A percentile compares a stretch with the other conserved stretches of the same genome.
Evolutionary conservation across 2,329 filamentous ascomycete genomes (phyloP).

Genomic region (Fusarium illudens): DNA sequence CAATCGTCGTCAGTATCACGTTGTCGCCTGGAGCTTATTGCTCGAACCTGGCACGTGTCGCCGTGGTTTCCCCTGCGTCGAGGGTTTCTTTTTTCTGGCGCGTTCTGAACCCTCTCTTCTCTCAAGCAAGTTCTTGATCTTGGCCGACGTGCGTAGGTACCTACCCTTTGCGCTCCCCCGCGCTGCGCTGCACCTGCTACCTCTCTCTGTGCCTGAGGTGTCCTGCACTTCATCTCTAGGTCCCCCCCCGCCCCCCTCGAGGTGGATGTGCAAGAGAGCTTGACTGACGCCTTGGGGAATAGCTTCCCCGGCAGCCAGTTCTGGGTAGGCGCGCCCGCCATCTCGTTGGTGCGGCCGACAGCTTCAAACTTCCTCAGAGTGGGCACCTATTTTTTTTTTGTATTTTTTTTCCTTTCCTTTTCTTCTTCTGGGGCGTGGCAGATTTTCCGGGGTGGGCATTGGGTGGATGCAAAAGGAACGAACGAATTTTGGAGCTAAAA

Average conservation of each 20-base stretch:
- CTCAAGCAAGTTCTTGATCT: background rate
- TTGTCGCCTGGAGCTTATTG: background rate
- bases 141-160: too few relatives aligned
- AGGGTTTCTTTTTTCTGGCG: background rate
- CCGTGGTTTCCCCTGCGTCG: conserved; percentile 19
- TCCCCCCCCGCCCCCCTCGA: background rate
- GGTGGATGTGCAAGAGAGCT: background rate
- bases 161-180: background rate
- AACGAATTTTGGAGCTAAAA: conserved; percentile 49
- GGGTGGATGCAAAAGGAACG: conserved; percentile 23
- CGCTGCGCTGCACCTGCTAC: background rate
- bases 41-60: conserved; percentile 22
- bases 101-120: background rate
- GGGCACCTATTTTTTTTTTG: conserved; percentile 10
- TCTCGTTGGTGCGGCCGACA: conserved; percentile 9
- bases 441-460: conserved; percentile 42
- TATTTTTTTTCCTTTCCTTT: conserved; percentile 23
- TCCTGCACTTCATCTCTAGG: background rate
- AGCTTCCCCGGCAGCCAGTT: background rate
- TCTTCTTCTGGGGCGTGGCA: conserved; percentile 26
- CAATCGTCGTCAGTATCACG: conserved; percentile 17
- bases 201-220: background rate
- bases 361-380: conserved; percentile 10
- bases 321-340: background rate
- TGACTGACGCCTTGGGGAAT: background rate